These are phyloP conservation scores for Aspergillus melleus DNA, from an alignment of 2,329 filamentous ascomycete genomes.

Conservation along the genomic window DNA sequence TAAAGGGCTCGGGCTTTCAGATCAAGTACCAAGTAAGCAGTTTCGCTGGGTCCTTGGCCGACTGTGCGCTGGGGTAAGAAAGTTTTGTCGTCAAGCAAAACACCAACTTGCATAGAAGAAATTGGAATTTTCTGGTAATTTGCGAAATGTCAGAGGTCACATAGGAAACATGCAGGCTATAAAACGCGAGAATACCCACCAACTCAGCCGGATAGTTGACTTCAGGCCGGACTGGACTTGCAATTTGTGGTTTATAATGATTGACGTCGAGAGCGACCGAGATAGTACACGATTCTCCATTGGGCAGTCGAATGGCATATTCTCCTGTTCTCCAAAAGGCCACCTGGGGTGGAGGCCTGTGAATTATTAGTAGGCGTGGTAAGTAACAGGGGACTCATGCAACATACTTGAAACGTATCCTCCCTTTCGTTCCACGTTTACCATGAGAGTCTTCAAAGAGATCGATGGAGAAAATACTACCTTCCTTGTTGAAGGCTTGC, in stretches of 20 bases:
- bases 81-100: conserved; percentile 52
- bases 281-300: conserved; percentile 22
- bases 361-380: not conserved
- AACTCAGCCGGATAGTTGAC: conserved; percentile 36
- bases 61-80: conserved; percentile 62
- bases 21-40: conserved; percentile 43
- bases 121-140: conserved; percentile 44
- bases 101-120: conserved; percentile 61
- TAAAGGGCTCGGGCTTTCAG: conserved; percentile 46
- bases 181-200: conserved; percentile 27
- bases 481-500: conserved; percentile 53
- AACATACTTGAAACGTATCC: conserved; percentile 54
- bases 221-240: conserved; percentile 36
- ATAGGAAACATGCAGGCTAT: not conserved
- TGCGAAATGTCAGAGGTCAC: not conserved
- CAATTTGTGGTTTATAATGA: conserved; percentile 20
- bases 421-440: conserved; percentile 43
- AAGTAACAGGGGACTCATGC: not conserved
- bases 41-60: conserved; percentile 16
- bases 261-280: conserved; percentile 26
- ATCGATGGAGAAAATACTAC: conserved; percentile 58
- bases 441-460: conserved; percentile 50
- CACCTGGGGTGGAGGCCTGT: conserved; percentile 52
- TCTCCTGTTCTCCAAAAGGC: conserved; percentile 51
- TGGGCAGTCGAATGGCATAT: conserved; percentile 30